Percentiles rank a stretch among this genome's conserved stretches.
These are phyloP conservation scores for Boletus rex-veris DNA, from an alignment of 768 basidiomycete genomes.

Conservation along the genomic window DNA sequence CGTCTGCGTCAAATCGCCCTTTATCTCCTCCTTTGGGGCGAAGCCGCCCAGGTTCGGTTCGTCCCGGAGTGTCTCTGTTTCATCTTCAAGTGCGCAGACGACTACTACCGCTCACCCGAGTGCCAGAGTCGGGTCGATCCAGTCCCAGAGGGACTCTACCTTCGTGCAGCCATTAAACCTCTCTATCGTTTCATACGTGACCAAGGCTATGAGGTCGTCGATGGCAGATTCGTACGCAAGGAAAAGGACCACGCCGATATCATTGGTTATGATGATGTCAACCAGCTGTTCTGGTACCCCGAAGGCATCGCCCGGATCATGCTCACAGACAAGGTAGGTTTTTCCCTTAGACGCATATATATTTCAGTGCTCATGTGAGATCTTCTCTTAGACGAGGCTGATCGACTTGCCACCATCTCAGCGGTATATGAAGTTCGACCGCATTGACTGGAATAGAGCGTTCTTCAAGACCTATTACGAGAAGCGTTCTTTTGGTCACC, in stretches of 20 bases:
- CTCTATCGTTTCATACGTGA: slow-evolving; percentile 96
- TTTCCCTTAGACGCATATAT: neutral
- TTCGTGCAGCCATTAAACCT: slow-evolving; percentile 87
- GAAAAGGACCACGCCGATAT: slow-evolving; percentile 92
- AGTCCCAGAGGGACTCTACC: slow-evolving; percentile 93
- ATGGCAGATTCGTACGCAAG: slow-evolving; percentile 90
- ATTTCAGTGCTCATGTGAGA: neutral
- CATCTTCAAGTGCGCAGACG: slow-evolving; percentile 99
- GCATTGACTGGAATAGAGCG: slow-evolving; percentile 92
- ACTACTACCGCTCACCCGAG: slow-evolving; percentile 98
- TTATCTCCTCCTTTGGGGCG: slow-evolving; percentile 95
- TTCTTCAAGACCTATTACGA: slow-evolving; percentile 99
- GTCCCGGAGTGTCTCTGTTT: slow-evolving; percentile 96
- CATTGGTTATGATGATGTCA: slow-evolving; percentile 98
- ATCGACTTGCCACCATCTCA: slow-evolving; percentile 89
- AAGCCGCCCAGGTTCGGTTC: slow-evolving; percentile 96
- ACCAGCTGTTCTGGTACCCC: slow-evolving; percentile 99
- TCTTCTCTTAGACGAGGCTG: slow-evolving; percentile 63
- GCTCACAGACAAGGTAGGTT: slow-evolving; percentile 78
- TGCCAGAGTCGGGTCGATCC: slow-evolving; percentile 91
- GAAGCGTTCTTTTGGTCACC: slow-evolving; percentile 93
- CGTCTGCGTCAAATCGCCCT: slow-evolving; percentile 94
- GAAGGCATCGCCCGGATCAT: slow-evolving; percentile 94
- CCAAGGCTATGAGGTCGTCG: slow-evolving; percentile 94
- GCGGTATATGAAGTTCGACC: slow-evolving; percentile 95